These are phyloP conservation scores for Dimargaris xerosporica DNA, from an alignment of 192 early-diverging fungal species.

Conservation along the genomic window DNA sequence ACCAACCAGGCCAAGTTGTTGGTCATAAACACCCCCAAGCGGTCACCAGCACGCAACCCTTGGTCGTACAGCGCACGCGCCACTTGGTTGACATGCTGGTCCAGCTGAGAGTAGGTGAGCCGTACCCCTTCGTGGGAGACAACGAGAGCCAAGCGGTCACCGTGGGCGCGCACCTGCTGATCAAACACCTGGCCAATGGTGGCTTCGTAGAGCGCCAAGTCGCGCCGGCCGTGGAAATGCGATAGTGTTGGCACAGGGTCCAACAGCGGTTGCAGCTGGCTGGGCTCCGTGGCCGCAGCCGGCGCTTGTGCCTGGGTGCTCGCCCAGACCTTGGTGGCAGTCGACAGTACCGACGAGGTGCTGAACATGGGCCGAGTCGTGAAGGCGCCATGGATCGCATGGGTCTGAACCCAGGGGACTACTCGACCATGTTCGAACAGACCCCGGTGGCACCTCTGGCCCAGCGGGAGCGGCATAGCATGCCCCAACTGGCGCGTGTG, in stretches of 20 bases:
- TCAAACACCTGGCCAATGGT: slow-evolving; percentile 27
- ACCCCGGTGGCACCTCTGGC: too few relatives aligned
- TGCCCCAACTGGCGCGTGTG: too few relatives aligned
- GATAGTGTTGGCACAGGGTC: slow-evolving; percentile 3
- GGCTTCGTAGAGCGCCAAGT: slow-evolving; percentile 21
- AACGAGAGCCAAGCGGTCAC: slow-evolving; percentile 23
- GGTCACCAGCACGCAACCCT: slow-evolving; percentile 31
- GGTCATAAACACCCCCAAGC: slow-evolving; percentile 33
- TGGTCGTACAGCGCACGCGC: slow-evolving; percentile 25
- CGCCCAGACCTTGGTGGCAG: too few relatives aligned
- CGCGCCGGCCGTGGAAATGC: slow-evolving; percentile 18
- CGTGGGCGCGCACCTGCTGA: slow-evolving; percentile 15
- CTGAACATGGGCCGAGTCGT: too few relatives aligned
- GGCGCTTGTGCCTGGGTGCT: too few relatives aligned
- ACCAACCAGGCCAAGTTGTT: slow-evolving; percentile 32
- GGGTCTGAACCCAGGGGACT: too few relatives aligned
- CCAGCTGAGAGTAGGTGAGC: slow-evolving; percentile 27
- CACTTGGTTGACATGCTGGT: slow-evolving; percentile 22
- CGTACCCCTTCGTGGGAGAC: slow-evolving; percentile 27
- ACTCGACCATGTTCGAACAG: too few relatives aligned
- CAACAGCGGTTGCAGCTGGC: too few relatives aligned
- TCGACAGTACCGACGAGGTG: too few relatives aligned
- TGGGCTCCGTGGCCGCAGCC: too few relatives aligned
- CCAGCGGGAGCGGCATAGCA: too few relatives aligned
- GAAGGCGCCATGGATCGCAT: too few relatives aligned